These are phyloP conservation scores for Bauhinia variegata DNA, from an alignment of 306 rosid species.

Conservation along the genomic window DNA sequence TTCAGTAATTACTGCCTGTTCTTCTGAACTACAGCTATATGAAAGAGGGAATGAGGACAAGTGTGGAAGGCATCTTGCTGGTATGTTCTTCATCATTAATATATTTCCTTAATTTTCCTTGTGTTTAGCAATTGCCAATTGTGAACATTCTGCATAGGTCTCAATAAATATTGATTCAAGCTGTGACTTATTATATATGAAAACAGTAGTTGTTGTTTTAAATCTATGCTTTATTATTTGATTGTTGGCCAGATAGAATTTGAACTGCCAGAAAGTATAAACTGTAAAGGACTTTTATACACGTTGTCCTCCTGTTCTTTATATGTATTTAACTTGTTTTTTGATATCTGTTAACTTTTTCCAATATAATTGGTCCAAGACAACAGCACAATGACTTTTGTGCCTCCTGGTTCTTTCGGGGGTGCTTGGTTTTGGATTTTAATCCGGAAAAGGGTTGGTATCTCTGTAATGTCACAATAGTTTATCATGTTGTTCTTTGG, in stretches of 20 bases:
- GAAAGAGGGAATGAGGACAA: conserved; percentile 99
- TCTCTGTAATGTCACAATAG: neutral
- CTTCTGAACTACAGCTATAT: conserved; percentile 65
- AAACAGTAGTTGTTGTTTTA: neutral
- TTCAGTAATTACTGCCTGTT: neutral
- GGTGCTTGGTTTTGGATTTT: neutral
- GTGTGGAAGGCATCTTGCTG: conserved; percentile 95
- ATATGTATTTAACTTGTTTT: neutral
- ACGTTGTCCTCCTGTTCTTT: neutral
- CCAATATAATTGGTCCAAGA: no score
- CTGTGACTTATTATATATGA: no score
- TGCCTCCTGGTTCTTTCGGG: neutral
- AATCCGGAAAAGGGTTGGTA: neutral
- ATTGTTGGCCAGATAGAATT: neutral
- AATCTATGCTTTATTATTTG: neutral
- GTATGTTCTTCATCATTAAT: conserved; percentile 41
- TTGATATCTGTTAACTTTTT: neutral
- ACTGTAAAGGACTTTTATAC: neutral
- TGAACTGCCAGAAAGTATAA: neutral
- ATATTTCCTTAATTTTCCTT: neutral
- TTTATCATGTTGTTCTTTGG: neutral
- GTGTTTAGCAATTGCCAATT: neutral
- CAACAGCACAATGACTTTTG: no score
- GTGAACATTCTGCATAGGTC: neutral
- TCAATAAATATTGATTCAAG: neutral